A percentile compares a stretch with the other conserved stretches of the same genome.
Evolutionary conservation across 345 rosid genomes (phyloP).

Genomic region (Linum tenue): DNA sequence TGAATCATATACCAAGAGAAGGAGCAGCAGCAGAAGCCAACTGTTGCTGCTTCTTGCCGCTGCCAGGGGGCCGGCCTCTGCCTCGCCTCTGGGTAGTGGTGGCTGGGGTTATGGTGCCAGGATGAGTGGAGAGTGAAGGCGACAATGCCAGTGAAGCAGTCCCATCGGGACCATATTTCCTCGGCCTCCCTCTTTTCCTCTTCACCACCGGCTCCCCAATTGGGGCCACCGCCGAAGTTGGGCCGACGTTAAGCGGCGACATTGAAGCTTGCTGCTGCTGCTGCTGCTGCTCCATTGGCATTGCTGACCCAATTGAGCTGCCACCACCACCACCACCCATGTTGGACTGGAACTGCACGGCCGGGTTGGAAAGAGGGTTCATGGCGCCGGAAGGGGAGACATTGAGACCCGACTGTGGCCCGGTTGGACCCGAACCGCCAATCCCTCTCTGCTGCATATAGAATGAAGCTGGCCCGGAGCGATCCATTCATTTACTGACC

Average conservation of each 20-base stretch:
- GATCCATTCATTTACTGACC: constrained; percentile 83
- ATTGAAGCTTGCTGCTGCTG: constrained; percentile 12
- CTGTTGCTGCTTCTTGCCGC: constrained; percentile 63
- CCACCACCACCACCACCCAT: constrained; percentile 18
- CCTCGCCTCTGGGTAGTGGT: constrained; percentile 54
- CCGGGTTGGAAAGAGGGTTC: constrained; percentile 39
- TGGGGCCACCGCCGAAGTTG: constrained; percentile 32
- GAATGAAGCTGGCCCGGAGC: constrained; percentile 73
- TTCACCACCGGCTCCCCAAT: constrained; percentile 39
- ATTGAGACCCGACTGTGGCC: constrained; percentile 45
- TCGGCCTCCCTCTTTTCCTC: constrained; percentile 84
- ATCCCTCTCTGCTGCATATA: constrained; percentile 65
- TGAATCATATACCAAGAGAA: constrained; percentile 4
- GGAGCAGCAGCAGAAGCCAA: constrained; percentile 53
- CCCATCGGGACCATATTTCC: constrained; percentile 78
- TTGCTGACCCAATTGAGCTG: constrained; percentile 37
- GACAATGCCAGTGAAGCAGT: constrained; percentile 71
- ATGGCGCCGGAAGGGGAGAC: constrained; percentile 53
- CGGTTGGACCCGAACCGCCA: constrained; percentile 44
- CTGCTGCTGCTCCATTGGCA: constrained; percentile 47
- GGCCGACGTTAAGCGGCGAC: constrained; percentile 46
- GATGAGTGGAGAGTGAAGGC: constrained; percentile 49
- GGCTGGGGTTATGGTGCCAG: constrained; percentile 36
- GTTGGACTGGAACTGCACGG: constrained; percentile 52
- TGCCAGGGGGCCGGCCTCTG: constrained; percentile 87